Base-by-base conservation (phyloP, 176 grass and related monocot species). In the Echinochloa phyllopogon region DNA sequence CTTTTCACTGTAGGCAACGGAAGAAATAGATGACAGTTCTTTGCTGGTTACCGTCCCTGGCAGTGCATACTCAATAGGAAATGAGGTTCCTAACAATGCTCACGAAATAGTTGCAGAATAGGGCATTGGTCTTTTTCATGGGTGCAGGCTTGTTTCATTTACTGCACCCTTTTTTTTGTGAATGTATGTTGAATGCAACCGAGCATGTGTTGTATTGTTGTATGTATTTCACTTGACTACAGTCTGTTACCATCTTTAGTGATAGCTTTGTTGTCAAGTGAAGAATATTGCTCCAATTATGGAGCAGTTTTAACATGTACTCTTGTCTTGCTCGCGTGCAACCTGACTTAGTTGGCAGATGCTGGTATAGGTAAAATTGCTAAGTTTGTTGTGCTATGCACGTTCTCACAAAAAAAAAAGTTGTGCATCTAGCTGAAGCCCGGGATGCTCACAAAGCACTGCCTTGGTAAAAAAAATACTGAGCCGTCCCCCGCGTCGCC, bases 41-140 rank as follows among this genome's bases (percentile, higher is more conserved):
- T 70, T 94, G 83, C 72, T 94, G 10, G 83, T 94, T 42, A 62
- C 59, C 1, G 96, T 98, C 63, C 96, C 96, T 49, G 96, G 93
- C n/a, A 98, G 96, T 90, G 85, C 89, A 37, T 98, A 98, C 83
- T 94, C 93, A 2, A 51, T 33, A 74, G 77, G 62, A 50, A 51
- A 61, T 57, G 66, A 58, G 43, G 51, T 76, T 72, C 73, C 75
- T 75, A 24, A 18, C 50, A 72, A 53, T 24, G 24, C 21, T 71
- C 45, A 45, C 4, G n/a, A 63, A 84, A 49, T 73, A 65, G 57
- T 40, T 57, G 38, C 13, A 9, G 69, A 89, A 80, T 83, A 82
- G 57, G 27, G 56, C 13, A 15, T 47, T 67, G 18, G 37, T 39
- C 4, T 68, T 7, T 55, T 74, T 56, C 20, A 77, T 88, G 38